Percentiles rank a stretch among this genome's conserved stretches.
These are phyloP conservation scores for Globisporangium viniferum DNA, from an alignment of 352 stramenopile genomes.

Conservation along the genomic window DNA sequence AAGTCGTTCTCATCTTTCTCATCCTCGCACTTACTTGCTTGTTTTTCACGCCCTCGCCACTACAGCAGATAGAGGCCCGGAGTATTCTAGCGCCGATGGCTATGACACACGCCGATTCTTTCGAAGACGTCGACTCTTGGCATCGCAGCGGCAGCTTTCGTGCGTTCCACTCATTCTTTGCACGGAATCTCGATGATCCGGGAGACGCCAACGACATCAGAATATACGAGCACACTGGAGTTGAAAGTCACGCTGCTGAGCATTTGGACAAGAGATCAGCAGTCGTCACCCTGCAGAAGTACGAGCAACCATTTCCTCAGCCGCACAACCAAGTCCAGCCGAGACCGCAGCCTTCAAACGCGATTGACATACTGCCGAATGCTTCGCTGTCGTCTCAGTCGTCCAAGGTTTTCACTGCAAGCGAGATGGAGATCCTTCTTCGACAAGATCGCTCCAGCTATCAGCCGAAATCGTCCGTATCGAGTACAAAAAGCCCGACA, in stretches of 20 bases:
- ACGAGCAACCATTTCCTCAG: neutral
- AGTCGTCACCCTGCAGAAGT: conserved; percentile 3
- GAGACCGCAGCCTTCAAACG: neutral
- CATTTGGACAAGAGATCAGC: neutral
- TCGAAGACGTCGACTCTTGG: conserved; percentile 22
- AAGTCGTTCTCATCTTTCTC: neutral
- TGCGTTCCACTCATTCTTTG: conserved; percentile 52
- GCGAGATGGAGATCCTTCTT: conserved; percentile 14
- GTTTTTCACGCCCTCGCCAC: neutral
- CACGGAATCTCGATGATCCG: conserved; percentile 15
- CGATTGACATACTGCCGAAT: neutral
- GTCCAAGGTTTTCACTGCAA: conserved; percentile 8
- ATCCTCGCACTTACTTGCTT: neutral
- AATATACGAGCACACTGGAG: neutral
- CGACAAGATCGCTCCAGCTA: conserved; percentile 1
- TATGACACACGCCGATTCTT: conserved; percentile 16
- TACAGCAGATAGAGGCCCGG: conserved; percentile 1
- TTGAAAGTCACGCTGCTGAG: neutral
- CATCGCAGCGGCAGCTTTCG: conserved; percentile 31
- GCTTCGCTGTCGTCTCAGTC: neutral
- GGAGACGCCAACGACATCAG: neutral
- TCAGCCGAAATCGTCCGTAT: neutral
- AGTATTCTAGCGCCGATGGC: conserved; percentile 15
- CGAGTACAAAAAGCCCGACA: conserved; percentile 15
- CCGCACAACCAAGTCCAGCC: neutral